A percentile compares a stretch with the other conserved stretches of the same genome.
Conservation (phyloP, 805 yeast species). For the Candida methanosorbosa region DNA sequence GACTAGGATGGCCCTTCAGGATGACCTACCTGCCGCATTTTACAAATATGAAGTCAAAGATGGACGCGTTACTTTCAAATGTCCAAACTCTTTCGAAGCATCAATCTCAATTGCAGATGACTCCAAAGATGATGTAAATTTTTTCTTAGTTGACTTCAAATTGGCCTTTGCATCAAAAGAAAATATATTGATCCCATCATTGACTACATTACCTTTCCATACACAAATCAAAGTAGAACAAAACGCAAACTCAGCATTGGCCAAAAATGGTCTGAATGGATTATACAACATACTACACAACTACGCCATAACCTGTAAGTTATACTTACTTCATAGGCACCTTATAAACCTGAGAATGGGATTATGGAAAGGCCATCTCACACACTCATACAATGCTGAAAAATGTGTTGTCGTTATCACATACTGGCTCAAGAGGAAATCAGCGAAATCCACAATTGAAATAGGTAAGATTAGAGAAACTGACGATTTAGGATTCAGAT, state of each 20-base stretch:
- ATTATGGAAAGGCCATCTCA: constrained; percentile 52
- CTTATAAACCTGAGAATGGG: constrained; percentile 40
- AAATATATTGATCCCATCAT: constrained; percentile 18
- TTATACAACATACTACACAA: constrained; percentile 48
- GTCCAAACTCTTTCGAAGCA: constrained; percentile 59
- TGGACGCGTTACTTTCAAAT: constrained; percentile 65
- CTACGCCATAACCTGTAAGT: constrained; percentile 56
- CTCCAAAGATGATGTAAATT: constrained; percentile 28
- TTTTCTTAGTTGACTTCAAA: constrained; percentile 70
- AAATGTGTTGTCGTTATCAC: constrained; percentile 44
- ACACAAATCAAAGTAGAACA: constrained; percentile 40
- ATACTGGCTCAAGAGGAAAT: constrained; percentile 55
- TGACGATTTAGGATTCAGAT: constrained; percentile 43
- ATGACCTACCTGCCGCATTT: constrained; percentile 57
- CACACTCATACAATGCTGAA: constrained; percentile 48
- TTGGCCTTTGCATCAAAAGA: constrained; percentile 44
- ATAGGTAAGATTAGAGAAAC: constrained; percentile 43
- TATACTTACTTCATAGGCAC: constrained; percentile 52
- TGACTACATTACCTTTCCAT: constrained; percentile 19
- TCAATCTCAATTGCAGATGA: constrained; percentile 72
- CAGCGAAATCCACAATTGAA: constrained; percentile 47
- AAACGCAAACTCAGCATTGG: constrained; percentile 44
- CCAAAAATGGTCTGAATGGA: constrained; percentile 36
- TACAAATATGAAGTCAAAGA: constrained; percentile 56
- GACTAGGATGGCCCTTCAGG: constrained; percentile 62